phyloP scores from a whole-genome alignment of 2,329 filamentous ascomycete genomes.

The Byssoonygena ceratinophila region DNA sequence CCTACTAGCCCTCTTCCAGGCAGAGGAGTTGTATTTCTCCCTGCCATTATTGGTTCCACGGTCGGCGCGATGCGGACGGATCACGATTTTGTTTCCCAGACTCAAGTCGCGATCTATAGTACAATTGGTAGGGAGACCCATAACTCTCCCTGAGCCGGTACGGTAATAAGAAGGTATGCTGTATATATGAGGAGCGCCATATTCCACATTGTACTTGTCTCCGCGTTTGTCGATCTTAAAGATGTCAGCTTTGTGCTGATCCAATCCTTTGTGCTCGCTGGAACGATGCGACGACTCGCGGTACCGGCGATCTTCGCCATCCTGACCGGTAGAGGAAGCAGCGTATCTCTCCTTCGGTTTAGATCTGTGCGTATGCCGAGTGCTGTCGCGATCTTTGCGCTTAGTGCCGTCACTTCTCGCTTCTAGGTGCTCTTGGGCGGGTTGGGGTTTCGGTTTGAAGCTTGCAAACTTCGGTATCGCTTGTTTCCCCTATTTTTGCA shows the following conservation, averaged over 20 bases:
- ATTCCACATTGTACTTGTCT: conserved; percentile 63
- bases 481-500: conserved; percentile 26
- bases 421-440: conserved; percentile 6
- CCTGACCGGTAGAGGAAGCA: not conserved
- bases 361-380: conserved; percentile 9
- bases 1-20: conserved; percentile 21
- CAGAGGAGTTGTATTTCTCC: conserved; percentile 36
- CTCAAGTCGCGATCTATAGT: conserved; percentile 56
- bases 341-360: conserved; percentile 15
- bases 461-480: conserved; percentile 62
- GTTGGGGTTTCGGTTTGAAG: conserved; percentile 48
- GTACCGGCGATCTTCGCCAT: not conserved
- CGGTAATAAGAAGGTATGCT: conserved; percentile 62
- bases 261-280: not conserved
- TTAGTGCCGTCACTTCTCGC: not conserved
- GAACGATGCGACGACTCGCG: not conserved
- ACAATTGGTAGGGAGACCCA: conserved; percentile 53
- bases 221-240: conserved; percentile 64
- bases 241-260: conserved; percentile 20
- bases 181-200: conserved; percentile 62
- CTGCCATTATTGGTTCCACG: conserved; percentile 36
- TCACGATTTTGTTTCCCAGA: conserved; percentile 32
- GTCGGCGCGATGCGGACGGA: conserved; percentile 21
- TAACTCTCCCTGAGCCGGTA: conserved; percentile 55
- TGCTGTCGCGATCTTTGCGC: not conserved